Evolutionary conservation across 192 early-diverging fungal genomes (phyloP).

Genomic region (Backusella tuberculispora): DNA sequence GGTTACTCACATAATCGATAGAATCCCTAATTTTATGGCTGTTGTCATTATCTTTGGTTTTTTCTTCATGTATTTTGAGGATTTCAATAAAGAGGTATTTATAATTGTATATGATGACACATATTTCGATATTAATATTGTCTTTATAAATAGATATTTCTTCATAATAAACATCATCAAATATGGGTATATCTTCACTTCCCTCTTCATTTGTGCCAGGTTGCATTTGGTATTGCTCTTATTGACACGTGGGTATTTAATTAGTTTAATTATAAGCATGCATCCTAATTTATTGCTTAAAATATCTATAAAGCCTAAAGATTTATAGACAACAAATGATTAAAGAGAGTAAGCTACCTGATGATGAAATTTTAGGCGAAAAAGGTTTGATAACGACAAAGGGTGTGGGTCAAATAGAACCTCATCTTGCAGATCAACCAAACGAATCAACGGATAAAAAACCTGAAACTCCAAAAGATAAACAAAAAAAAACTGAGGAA

Average conservation of each 20-base stretch:
- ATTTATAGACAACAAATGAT: conserved; percentile 15
- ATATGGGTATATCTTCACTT: conserved; percentile 55
- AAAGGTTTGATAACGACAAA: not conserved
- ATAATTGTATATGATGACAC: not conserved
- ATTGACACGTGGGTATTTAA: conserved; percentile 33
- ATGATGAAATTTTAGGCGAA: conserved; percentile 5
- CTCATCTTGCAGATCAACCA: not conserved
- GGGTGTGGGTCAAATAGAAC: not conserved
- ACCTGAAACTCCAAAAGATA: not conserved
- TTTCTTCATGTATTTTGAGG: conserved; percentile 58
- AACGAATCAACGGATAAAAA: not conserved
- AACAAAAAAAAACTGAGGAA: not conserved
- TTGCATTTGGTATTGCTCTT: conserved; percentile 47
- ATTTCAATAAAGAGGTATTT: conserved; percentile 50
- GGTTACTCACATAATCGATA: not conserved
- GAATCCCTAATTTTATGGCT: conserved; percentile 47
- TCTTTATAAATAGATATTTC: conserved; percentile 24
- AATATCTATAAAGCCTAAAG: not conserved
- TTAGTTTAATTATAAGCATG: not conserved
- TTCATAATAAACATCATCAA: conserved; percentile 39
- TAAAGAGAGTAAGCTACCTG: conserved; percentile 6
- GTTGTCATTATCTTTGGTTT: conserved; percentile 53
- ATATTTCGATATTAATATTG: not conserved
- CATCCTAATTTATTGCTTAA: not conserved
- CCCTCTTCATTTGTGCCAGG: conserved; percentile 49